Base-by-base conservation (phyloP, 2,329 filamentous ascomycete species). In the Sarocladium brachiariae region DNA sequence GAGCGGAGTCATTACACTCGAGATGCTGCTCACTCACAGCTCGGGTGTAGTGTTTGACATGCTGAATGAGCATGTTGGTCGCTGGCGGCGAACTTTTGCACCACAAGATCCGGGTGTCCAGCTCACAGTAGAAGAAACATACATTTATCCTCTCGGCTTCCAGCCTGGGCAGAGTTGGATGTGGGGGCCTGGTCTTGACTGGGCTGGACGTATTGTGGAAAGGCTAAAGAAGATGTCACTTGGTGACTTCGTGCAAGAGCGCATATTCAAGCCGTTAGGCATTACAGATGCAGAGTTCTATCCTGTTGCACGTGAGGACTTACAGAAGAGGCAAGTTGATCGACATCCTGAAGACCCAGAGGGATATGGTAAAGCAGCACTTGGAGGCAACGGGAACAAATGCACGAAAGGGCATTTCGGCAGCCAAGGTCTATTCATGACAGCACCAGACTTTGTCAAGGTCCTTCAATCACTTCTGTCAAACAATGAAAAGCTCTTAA, bases 161-260 rank as follows among this genome's bases (percentile, higher is more conserved):
- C 72, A 81, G 51, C 78, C 78, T 1, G 77, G 77, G 0, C 59
- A 63, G 0, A 61, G 65, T 2, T 81, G 76, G 76, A 64, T 67
- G 54, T 81, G 81, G 53, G 70, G 74, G 0, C 55, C 67, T 1
- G 66, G 70, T 1, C 58, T 75, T 1, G 78, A 81, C 61, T 81
- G 75, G 76, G 73, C 70, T 0, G 77, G 78, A 2, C 65, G 69
- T 1, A 62, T 80, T 1, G 65, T 81, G 1, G 76, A 80, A 55
- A 63, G 68, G 0, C 57, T 75, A 0, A 74, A 74, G 0, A 69
- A 69, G 0, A 49, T 57, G 8, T 68, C 65, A 0, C 60, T 81
- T 2, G 65, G 71, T 2, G 66, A 71, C 2, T 69, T 66, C 45
- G 66, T 79, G 55, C 61, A 70, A 10, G 55, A 69, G 49, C 64